Evolutionary conservation across 441 rosid genomes (phyloP).

Genomic region (Populus tomentosa): DNA sequence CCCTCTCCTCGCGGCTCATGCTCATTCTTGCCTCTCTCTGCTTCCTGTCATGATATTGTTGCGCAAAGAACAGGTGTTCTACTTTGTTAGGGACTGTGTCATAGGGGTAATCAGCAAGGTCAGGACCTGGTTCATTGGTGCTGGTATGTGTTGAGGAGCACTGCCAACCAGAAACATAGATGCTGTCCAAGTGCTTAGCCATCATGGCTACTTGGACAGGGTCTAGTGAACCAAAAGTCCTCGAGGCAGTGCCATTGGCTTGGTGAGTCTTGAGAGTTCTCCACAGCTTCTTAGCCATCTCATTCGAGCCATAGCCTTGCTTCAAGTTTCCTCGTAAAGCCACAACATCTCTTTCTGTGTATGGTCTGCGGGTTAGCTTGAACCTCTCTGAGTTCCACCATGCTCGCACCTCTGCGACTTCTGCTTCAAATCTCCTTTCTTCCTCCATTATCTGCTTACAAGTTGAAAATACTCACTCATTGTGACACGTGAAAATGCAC

Average conservation of each 20-base stretch:
- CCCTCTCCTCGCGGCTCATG: constrained; percentile 77
- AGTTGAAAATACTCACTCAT: no score
- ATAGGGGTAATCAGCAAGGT: constrained; percentile 87
- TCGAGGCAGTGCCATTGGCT: constrained; percentile 78
- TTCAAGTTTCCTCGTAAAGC: constrained; percentile 74
- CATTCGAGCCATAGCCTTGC: constrained; percentile 76
- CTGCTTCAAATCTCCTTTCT: constrained; percentile 83
- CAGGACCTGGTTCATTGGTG: constrained; percentile 91
- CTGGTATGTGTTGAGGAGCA: constrained; percentile 93
- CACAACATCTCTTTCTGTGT: constrained; percentile 81
- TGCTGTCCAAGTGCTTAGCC: constrained; percentile 85
- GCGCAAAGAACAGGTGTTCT: constrained; percentile 83
- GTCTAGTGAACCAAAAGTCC: constrained; percentile 89
- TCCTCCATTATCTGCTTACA: constrained; percentile 58
- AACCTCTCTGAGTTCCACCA: constrained; percentile 97
- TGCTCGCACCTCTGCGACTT: constrained; percentile 83
- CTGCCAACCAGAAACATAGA: constrained; percentile 95
- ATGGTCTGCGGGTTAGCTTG: constrained; percentile 74
- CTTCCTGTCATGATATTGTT: constrained; percentile 88
- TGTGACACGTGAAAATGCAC: no score
- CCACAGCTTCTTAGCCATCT: constrained; percentile 90
- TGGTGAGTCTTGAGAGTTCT: constrained; percentile 83
- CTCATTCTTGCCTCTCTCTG: constrained; percentile 91
- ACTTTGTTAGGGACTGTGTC: constrained; percentile 98
- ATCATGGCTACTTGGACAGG: constrained; percentile 93